These are phyloP conservation scores for Centaurea solstitialis DNA, from an alignment of 129 eudicot species.

Conservation along the genomic window DNA sequence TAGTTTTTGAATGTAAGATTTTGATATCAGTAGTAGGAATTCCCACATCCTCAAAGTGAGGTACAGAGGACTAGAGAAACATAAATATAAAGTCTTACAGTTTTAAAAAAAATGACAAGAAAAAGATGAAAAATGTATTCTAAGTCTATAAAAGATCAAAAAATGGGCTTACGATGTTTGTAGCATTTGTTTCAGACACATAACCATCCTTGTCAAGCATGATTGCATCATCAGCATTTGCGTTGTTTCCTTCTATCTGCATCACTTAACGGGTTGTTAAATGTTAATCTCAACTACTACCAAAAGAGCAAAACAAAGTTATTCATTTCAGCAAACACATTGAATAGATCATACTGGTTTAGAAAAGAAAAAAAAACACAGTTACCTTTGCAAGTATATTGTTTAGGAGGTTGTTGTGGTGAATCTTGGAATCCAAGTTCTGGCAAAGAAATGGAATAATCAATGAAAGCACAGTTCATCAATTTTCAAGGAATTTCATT, in stretches of 20 bases:
- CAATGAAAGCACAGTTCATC: not conserved
- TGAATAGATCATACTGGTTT: not conserved
- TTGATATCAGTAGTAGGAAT: not conserved
- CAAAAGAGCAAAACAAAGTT: conserved; percentile 1
- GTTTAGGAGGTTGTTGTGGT: conserved; percentile 96
- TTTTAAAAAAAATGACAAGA: not conserved
- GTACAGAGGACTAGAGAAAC: not conserved
- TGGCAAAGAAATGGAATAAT: conserved; percentile 32
- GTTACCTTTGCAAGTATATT: conserved; percentile 93
- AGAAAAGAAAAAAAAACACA: not conserved
- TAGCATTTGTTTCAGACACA: conserved; percentile 99
- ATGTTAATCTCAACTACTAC: conserved; percentile 3
- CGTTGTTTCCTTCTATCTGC: conserved; percentile 98
- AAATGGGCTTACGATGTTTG: conserved; percentile 69
- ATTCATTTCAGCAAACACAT: not conserved
- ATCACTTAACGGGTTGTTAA: conserved; percentile 23
- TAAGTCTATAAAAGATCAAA: not conserved
- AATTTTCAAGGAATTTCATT: conserved; percentile 40
- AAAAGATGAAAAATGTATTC: not conserved
- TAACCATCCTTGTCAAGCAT: conserved; percentile 99
- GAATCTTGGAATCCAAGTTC: conserved; percentile 99
- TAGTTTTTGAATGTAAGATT: not conserved
- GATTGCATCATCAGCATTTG: conserved; percentile 94
- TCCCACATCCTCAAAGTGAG: not conserved
- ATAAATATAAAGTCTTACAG: not conserved